A percentile compares a stretch with the other conserved stretches of the same genome.
These are phyloP conservation scores for Calcarisporium arbuscula DNA, from an alignment of 2,329 filamentous ascomycete genomes.

Conservation along the genomic window DNA sequence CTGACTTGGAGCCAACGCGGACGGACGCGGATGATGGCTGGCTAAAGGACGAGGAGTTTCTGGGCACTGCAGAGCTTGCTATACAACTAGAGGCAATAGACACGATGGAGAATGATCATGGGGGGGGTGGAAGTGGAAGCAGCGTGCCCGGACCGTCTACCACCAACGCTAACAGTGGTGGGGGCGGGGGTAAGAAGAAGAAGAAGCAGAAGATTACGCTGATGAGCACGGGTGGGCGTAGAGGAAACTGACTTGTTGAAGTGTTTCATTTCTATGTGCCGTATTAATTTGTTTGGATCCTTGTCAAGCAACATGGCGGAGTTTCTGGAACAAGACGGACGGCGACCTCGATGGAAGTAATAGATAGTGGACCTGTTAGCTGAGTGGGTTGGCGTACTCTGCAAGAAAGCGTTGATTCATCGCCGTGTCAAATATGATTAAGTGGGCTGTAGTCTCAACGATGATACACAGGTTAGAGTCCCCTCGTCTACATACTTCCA, in stretches of 20 bases:
- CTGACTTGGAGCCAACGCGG: slow-evolving; percentile 39
- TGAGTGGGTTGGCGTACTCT: no score
- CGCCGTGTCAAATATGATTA: no score
- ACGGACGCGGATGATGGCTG: slow-evolving; percentile 65
- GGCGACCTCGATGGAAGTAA: no score
- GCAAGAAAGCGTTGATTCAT: no score
- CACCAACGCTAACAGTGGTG: slow-evolving; percentile 20
- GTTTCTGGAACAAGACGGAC: no score
- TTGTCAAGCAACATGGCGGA: no score
- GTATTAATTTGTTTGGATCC: no score
- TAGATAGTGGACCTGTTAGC: no score
- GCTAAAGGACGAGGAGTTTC: slow-evolving; percentile 72
- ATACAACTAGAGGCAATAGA: slow-evolving; percentile 52
- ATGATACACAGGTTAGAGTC: no score
- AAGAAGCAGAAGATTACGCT: slow-evolving; percentile 68
- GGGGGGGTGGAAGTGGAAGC: slow-evolving; percentile 9
- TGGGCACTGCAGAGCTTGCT: slow-evolving; percentile 49
- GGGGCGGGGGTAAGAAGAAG: slow-evolving; percentile 52
- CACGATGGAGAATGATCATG: slow-evolving; percentile 24
- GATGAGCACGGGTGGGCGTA: slow-evolving; percentile 60
- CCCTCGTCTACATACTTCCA: no score
- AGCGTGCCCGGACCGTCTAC: no score
- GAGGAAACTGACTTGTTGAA: slow-evolving; percentile 29
- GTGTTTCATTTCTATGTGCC: slow-evolving; percentile 5
- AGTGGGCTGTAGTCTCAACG: no score